Conservation (phyloP, 2,329 filamentous ascomycete species). For the Paracorniculantispora psalliotae region DNA sequence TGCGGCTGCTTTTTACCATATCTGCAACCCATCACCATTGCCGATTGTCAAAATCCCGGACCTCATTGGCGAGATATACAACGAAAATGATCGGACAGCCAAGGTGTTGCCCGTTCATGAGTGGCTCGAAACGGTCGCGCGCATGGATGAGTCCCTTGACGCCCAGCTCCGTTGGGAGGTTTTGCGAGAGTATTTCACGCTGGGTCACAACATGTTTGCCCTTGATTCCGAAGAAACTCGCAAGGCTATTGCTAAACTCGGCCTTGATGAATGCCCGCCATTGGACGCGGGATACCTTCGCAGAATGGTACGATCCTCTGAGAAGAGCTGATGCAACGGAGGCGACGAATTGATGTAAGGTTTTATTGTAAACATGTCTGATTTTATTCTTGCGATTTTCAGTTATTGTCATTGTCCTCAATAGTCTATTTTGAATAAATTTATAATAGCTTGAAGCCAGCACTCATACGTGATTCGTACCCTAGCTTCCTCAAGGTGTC, state of each 20-base stretch:
- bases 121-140: background rate
- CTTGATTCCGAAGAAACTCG: background rate
- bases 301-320: no score
- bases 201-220: background rate
- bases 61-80: background rate
- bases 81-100: background rate
- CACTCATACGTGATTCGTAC: no score
- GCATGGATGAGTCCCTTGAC: background rate
- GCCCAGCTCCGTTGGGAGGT: background rate
- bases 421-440: no score
- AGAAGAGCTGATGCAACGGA: no score
- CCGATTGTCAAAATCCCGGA: background rate
- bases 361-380: no score
- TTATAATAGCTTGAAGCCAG: no score
- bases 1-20: background rate
- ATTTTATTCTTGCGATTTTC: no score
- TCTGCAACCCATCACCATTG: background rate
- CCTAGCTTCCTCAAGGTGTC: no score
- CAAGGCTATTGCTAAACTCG: background rate
- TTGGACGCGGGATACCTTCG: background rate
- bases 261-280: background rate
- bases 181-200: background rate
- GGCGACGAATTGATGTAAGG: no score
- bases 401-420: no score
- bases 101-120: background rate